Evolutionary conservation across 495 filamentous ascomycete species (phyloP), one percentile per base, ranked within the genome.

Genomic region (Hyphodiscus hymeniophilus): DNA sequence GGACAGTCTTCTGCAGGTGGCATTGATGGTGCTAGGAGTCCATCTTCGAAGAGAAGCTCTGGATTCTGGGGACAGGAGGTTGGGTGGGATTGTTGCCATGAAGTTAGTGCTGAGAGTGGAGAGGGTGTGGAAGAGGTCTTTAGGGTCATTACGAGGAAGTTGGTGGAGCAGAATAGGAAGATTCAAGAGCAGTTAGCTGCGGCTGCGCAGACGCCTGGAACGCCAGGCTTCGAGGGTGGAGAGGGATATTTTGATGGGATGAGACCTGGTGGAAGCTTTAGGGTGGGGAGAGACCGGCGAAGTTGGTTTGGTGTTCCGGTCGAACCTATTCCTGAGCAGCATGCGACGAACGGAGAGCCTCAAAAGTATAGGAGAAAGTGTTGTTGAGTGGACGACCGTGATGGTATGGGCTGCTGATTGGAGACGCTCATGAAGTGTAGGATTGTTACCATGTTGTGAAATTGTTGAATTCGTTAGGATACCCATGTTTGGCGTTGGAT

Each of bases 81-180:
- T 7, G 88, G 88, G 10, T 95, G 89, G 89, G 90, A 95, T 59
- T 91, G 87, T 52, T 96, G 91, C 58, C 91, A 97, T 65, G 91
- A 98, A 69, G 91, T 98, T 56, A 88, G 82, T 57, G 90, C 91
- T 18, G 87, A 89, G 71, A 87, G 86, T 60, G 92, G 92, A 15
- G 91, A 97, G 69, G 91, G 91, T 3, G 88, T 98, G 10, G 92
- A 98, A 43, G 92, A 98, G 68, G 91, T 98, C 0, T 98, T 98
- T 56, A 77, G 89, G 0, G 91, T 96, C 15, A 92, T 96, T 32
- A 89, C 91, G 31, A 70, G 92, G 58, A 95, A 95, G 65, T 72
- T 98, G 47, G 91, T 98, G 24, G 91, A 96, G 71, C 88, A 92
- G 72, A 80, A 85, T 55, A 76, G 85, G 58, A 80, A 77, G 60